These are phyloP conservation scores for Firmiana major DNA, from an alignment of 345 rosid species.

Conservation along the genomic window DNA sequence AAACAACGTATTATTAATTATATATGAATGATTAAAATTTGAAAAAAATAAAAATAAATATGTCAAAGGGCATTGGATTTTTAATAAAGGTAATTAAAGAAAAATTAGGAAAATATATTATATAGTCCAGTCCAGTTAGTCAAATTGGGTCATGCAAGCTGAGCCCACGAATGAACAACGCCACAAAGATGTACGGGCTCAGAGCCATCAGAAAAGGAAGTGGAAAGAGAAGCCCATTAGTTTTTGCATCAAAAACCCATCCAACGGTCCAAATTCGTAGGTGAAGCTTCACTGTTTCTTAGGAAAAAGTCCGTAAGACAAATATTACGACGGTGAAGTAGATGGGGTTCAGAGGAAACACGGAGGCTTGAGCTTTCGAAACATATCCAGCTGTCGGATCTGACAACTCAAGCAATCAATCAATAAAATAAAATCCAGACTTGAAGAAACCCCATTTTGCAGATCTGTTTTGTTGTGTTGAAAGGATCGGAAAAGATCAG, in stretches of 20 bases:
- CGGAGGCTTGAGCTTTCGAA: not conserved
- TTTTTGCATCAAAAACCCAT: not conserved
- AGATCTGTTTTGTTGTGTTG: not conserved
- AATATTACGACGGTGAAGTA: not conserved
- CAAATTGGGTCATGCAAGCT: not conserved
- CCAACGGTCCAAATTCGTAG: not conserved
- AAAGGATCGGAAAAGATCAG: not conserved
- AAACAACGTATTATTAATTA: no score
- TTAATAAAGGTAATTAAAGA: not conserved
- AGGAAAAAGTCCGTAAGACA: not conserved
- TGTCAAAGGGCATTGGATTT: no score
- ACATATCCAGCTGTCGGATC: conserved; percentile 2
- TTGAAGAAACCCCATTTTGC: not conserved
- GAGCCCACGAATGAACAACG: not conserved
- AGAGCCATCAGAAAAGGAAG: not conserved
- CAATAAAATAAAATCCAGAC: not conserved
- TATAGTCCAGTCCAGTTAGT: not conserved
- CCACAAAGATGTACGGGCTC: not conserved
- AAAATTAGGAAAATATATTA: no score
- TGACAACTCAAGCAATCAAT: not conserved
- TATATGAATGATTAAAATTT: no score
- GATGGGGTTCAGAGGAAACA: not conserved
- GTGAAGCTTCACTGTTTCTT: not conserved
- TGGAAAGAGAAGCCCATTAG: not conserved
- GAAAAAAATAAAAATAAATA: no score